These are phyloP conservation scores for Suaeda aralocaspica DNA, from an alignment of 148 eudicot species.

Conservation along the genomic window DNA sequence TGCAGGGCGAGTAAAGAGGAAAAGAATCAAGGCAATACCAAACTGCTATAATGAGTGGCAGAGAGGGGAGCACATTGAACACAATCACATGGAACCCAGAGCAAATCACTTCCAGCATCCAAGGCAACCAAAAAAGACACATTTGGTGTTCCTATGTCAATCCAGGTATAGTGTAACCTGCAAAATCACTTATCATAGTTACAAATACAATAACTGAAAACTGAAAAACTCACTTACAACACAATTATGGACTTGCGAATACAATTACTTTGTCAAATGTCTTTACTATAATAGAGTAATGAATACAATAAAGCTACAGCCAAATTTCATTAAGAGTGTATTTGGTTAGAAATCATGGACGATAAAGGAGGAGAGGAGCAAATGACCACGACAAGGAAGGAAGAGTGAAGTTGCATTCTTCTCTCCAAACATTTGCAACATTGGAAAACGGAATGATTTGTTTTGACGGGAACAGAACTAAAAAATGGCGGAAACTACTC, in stretches of 20 bases:
- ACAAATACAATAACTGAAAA: background rate
- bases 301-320: background rate
- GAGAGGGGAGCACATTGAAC: slow-evolving; percentile 90
- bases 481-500: too few relatives aligned
- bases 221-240: background rate
- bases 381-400: too few relatives aligned
- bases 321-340: too few relatives aligned
- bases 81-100: slow-evolving; percentile 96
- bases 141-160: slow-evolving; percentile 84
- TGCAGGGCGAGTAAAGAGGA: background rate
- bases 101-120: slow-evolving; percentile 89
- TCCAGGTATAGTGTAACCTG: slow-evolving; percentile 95
- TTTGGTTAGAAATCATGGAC: too few relatives aligned
- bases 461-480: too few relatives aligned
- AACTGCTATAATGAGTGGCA: slow-evolving; percentile 49
- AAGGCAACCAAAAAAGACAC: slow-evolving; percentile 83
- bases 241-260: background rate
- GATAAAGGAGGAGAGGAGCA: too few relatives aligned
- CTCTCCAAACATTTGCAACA: too few relatives aligned
- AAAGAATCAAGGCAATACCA: slow-evolving; percentile 38
- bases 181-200: slow-evolving; percentile 1
- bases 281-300: background rate
- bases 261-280: background rate
- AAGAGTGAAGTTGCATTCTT: too few relatives aligned
- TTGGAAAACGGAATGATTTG: too few relatives aligned